Conservation (phyloP, 2,329 filamentous ascomycete species). For the Ramularia collo-cygni region DNA sequence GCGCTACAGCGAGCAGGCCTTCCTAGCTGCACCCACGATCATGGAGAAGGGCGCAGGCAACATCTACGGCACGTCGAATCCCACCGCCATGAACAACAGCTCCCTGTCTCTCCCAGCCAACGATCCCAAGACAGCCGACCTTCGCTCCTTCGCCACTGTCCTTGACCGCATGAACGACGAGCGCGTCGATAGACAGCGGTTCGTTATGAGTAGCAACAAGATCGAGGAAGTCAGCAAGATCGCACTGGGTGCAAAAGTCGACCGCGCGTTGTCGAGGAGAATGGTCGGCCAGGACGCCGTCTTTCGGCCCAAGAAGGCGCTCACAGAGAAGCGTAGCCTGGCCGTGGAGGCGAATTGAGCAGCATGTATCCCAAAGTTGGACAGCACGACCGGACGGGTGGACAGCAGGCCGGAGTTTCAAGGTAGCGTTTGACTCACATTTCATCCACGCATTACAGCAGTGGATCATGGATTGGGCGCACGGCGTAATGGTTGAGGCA, state of each 20-base stretch:
- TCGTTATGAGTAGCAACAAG: conserved; percentile 71
- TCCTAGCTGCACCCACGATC: conserved; percentile 15
- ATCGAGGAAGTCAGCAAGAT: conserved; percentile 76
- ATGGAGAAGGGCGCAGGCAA: conserved; percentile 13
- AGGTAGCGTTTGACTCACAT: conserved; percentile 1
- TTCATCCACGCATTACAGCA: conserved; percentile 3
- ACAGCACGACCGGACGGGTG: no score
- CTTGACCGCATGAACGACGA: conserved; percentile 87
- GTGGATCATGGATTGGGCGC: neutral
- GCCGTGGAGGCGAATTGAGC: conserved; percentile 11
- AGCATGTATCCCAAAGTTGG: conserved; percentile 1
- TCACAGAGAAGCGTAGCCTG: conserved; percentile 18
- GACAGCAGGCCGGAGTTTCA: neutral
- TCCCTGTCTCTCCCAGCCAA: conserved; percentile 24
- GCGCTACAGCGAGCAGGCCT: conserved; percentile 19
- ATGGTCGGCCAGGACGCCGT: conserved; percentile 87
- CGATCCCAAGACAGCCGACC: conserved; percentile 53
- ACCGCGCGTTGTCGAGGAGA: conserved; percentile 75
- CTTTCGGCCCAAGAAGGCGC: conserved; percentile 44
- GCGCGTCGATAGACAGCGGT: conserved; percentile 74
- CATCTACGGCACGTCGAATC: conserved; percentile 15
- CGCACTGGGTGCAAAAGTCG: conserved; percentile 81
- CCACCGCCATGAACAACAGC: conserved; percentile 15
- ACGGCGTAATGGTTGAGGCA: no score
- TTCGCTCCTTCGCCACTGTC: conserved; percentile 70